Evolutionary conservation across 2,329 filamentous ascomycete species (phyloP).

Genomic region (Madurella fahalii): DNA sequence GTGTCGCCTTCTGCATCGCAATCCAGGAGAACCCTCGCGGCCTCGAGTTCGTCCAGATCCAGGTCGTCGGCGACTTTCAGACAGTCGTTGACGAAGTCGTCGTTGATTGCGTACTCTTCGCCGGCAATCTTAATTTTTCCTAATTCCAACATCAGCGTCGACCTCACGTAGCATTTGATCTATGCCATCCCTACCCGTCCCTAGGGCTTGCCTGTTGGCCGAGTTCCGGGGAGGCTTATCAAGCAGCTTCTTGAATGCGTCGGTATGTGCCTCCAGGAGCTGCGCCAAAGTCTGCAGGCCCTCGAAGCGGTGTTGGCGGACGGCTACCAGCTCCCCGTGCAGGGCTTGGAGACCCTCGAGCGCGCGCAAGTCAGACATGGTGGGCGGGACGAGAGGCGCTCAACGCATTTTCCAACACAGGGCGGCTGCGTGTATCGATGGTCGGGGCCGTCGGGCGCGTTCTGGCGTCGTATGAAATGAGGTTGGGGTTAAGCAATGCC

Average conservation of each 20-base stretch:
- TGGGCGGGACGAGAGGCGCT: slow-evolving; percentile 23
- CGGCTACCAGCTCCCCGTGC: slow-evolving; percentile 76
- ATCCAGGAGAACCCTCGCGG: slow-evolving; percentile 71
- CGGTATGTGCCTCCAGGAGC: slow-evolving; percentile 62
- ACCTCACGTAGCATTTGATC: neutral
- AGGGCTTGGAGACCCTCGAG: slow-evolving; percentile 78
- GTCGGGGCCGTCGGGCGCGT: neutral
- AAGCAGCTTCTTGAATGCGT: slow-evolving; percentile 67
- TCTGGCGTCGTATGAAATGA: neutral
- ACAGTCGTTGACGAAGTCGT: slow-evolving; percentile 78
- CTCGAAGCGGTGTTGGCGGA: slow-evolving; percentile 63
- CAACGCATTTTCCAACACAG: slow-evolving; percentile 17
- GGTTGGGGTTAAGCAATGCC: neutral
- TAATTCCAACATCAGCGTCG: slow-evolving; percentile 33
- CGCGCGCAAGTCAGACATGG: slow-evolving; percentile 69
- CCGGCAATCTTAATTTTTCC: slow-evolving; percentile 72
- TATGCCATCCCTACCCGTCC: slow-evolving; percentile 53
- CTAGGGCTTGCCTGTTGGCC: slow-evolving; percentile 66
- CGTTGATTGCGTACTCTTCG: slow-evolving; percentile 74
- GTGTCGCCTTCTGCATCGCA: slow-evolving; percentile 68
- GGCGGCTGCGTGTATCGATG: slow-evolving; percentile 1
- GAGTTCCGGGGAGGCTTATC: slow-evolving; percentile 72
- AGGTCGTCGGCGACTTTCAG: slow-evolving; percentile 82
- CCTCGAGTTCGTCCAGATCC: slow-evolving; percentile 83
- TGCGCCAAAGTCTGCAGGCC: slow-evolving; percentile 65